Percentiles rank a stretch among this genome's conserved stretches.
Evolutionary conservation across 495 filamentous ascomycete species (phyloP).

Genomic region (Friedmanniomyces simplex): DNA sequence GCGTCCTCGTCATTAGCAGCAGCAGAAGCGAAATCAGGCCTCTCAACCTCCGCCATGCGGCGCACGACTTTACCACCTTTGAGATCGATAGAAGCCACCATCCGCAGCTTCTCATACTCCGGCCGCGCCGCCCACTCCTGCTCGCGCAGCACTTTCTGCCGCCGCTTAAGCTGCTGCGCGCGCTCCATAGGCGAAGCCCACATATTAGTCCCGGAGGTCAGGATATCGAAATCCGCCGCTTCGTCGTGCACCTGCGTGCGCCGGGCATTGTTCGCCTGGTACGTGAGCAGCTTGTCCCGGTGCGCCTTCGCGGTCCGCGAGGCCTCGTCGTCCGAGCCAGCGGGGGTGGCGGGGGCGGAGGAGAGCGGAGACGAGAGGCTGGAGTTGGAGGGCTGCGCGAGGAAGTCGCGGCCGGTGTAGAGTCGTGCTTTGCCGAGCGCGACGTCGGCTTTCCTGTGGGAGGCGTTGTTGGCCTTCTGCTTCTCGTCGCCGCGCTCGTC

Average conservation of each 20-base stretch:
- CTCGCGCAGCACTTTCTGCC: slow-evolving; percentile 78
- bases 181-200: slow-evolving; percentile 86
- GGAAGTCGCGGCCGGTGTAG: slow-evolving; percentile 26
- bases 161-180: slow-evolving; percentile 75
- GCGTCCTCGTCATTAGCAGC: not conserved
- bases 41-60: slow-evolving; percentile 11
- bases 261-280: slow-evolving; percentile 79
- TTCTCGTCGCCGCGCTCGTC: slow-evolving; percentile 79
- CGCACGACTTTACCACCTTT: slow-evolving; percentile 6
- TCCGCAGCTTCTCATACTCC: slow-evolving; percentile 84
- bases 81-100: slow-evolving; percentile 73
- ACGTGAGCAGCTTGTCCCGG: slow-evolving; percentile 68
- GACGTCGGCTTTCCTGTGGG: slow-evolving; percentile 55
- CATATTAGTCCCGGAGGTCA: slow-evolving; percentile 55
- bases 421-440: slow-evolving; percentile 21
- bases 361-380: slow-evolving; percentile 28
- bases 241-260: slow-evolving; percentile 87
- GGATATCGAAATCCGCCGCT: slow-evolving; percentile 82
- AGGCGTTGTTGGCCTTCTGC: slow-evolving; percentile 64
- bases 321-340: slow-evolving; percentile 36
- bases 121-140: slow-evolving; percentile 84
- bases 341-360: slow-evolving; percentile 36
- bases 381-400: slow-evolving; percentile 22
- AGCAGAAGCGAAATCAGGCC: slow-evolving; percentile 4
- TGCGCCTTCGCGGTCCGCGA: slow-evolving; percentile 52